Evolutionary conservation across 2,329 filamentous ascomycete species (phyloP).

Genomic region (Raffaelea deltoideospora): DNA sequence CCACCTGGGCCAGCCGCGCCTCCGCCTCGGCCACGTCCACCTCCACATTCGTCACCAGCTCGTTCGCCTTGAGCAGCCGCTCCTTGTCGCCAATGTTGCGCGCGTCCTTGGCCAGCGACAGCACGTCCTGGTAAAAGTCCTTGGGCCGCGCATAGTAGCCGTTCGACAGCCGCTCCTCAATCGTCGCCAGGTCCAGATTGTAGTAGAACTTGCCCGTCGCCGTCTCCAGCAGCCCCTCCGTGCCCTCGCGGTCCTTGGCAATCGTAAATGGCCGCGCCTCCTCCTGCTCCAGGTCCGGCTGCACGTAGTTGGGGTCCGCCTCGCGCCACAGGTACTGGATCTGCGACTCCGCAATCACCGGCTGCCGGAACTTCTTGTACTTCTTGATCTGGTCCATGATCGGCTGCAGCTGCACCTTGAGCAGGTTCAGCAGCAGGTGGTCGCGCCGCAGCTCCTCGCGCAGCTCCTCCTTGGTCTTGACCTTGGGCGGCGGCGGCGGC

Average conservation of each 20-base stretch:
- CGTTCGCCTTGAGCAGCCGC: slow-evolving; percentile 71
- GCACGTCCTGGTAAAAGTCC: slow-evolving; percentile 82
- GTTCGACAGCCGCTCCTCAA: slow-evolving; percentile 92
- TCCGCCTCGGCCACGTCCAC: slow-evolving; percentile 77
- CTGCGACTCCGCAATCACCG: slow-evolving; percentile 56
- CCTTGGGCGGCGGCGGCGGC: slow-evolving; percentile 52
- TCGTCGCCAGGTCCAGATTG: slow-evolving; percentile 82
- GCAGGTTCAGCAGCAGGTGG: slow-evolving; percentile 64
- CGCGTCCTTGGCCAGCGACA: slow-evolving; percentile 70
- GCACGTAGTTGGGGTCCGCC: slow-evolving; percentile 56
- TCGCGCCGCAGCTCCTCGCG: slow-evolving; percentile 72
- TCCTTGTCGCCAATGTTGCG: slow-evolving; percentile 71
- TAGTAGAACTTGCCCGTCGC: slow-evolving; percentile 78
- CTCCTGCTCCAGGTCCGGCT: slow-evolving; percentile 38
- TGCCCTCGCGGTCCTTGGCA: slow-evolving; percentile 63
- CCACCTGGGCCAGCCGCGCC: slow-evolving; percentile 35
- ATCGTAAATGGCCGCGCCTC: slow-evolving; percentile 63
- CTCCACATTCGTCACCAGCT: slow-evolving; percentile 83
- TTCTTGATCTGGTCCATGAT: slow-evolving; percentile 97
- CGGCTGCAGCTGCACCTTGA: slow-evolving; percentile 81
- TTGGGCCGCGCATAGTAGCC: slow-evolving; percentile 86
- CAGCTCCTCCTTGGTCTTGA: slow-evolving; percentile 61
- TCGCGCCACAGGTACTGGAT: slow-evolving; percentile 79
- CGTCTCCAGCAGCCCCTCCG: slow-evolving; percentile 60
- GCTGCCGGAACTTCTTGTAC: slow-evolving; percentile 76